Evolutionary conservation across 2,329 filamentous ascomycete species (phyloP).

Genomic region (Aspergillus hortae): DNA sequence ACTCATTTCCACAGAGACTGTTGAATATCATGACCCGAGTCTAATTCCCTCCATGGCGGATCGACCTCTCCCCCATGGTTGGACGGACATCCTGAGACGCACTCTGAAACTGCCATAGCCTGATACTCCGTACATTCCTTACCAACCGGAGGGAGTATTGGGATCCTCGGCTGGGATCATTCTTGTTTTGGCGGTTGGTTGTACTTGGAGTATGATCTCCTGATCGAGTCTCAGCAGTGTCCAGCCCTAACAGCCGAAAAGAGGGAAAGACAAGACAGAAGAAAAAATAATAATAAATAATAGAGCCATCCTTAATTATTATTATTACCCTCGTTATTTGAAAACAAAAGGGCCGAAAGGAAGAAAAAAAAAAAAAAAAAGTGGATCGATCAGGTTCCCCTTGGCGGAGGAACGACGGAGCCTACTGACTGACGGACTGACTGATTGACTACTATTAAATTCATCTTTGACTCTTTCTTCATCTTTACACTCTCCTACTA

Average conservation of each 20-base stretch:
- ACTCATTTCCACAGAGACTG: too few species aligned
- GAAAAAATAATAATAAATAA: not conserved
- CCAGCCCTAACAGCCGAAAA: not conserved
- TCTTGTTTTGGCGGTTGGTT: not conserved
- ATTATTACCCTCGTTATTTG: too few species aligned
- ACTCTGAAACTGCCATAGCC: too few species aligned
- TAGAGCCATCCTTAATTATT: too few species aligned
- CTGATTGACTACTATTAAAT: not conserved
- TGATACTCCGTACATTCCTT: too few species aligned
- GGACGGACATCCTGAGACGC: too few species aligned
- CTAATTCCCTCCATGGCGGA: too few species aligned
- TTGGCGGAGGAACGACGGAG: slow-evolving; percentile 6
- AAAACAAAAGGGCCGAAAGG: not conserved
- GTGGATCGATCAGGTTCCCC: slow-evolving; percentile 23
- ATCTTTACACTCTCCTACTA: not conserved
- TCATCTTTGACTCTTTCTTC: slow-evolving; percentile 3
- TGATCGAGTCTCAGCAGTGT: too few species aligned
- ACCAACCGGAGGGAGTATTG: too few species aligned
- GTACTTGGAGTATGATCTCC: too few species aligned
- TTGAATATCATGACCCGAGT: too few species aligned
- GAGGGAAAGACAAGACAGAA: not conserved
- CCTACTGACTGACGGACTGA: not conserved
- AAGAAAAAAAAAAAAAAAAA: slow-evolving; percentile 12
- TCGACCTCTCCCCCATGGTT: too few species aligned
- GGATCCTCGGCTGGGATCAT: not conserved